Base-by-base conservation (phyloP, 768 basidiomycete species). In the Suillus subluteus region DNA sequence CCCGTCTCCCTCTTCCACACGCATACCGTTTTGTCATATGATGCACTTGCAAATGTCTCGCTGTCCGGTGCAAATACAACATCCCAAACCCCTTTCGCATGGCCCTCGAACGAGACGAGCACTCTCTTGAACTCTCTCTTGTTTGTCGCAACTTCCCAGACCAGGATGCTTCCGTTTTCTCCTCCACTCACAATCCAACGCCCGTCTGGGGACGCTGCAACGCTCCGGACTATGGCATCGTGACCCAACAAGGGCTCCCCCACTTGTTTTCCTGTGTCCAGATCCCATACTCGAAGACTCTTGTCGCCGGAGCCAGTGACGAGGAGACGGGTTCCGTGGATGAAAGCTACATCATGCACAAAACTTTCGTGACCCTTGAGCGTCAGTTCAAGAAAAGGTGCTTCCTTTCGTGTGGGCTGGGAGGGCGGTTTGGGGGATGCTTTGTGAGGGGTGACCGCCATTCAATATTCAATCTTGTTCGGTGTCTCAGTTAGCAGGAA, bases 171-270 rank as follows among this genome's bases (percentile, higher is more conserved):
- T 11, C 46, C 41, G 12, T 73, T 70, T 11, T 4, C 18, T 9
- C 65, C 61, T 40, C 54, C 67, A 26, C 68, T 64, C 58, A 65
- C 64, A 18, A 73, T 52, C 37, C 46, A 56, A 23, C 58, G 12
- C 21, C 70, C 72, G 50, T 73, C 62, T 0, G 65, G 48, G 26
- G 73, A 72, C 41, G 82, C 77, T 68, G 76, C 69, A 65, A 84
- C 80, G 54, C 73, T 76, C 9, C 79, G 80, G 56, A 74, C 66
- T 15, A 18, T 30, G 54, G 65, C 65, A 16, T 30, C 37, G 64
- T 74, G 67, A 4, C 56, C 72, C 43, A 59, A 41, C 9, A 72
- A 52, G 21, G 43, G 23, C 32, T 41, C 32, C 1, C 44, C 38
- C 3, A 50, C 9, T 21, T 32, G 58, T 37, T 80, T 78, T 66